Evolutionary conservation across 2,329 filamentous ascomycete genomes (phyloP).

Genomic region (Elsinoe perseae): DNA sequence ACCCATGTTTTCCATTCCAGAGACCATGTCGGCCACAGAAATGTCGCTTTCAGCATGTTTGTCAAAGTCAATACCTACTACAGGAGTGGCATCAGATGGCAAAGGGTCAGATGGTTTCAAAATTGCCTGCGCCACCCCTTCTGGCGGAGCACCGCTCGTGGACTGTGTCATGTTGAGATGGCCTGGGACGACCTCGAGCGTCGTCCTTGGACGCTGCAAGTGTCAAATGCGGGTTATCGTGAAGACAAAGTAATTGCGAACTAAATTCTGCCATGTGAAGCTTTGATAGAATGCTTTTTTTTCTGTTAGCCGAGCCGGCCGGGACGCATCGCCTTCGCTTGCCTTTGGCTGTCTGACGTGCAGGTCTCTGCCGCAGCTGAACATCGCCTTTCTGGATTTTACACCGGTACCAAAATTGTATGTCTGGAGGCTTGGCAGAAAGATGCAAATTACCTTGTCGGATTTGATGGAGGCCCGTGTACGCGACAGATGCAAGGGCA

Average conservation of each 20-base stretch:
- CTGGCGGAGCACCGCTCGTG: conserved; percentile 35
- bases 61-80: conserved; percentile 90
- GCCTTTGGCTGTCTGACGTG: neutral
- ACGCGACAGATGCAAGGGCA: neutral
- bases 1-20: conserved; percentile 78
- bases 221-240: neutral
- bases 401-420: neutral
- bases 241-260: neutral
- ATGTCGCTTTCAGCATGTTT: conserved; percentile 64
- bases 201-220: neutral
- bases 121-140: conserved; percentile 63
- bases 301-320: neutral
- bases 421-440: neutral
- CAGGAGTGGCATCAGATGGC: conserved; percentile 67
- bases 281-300: neutral
- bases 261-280: neutral
- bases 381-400: neutral
- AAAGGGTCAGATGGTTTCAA: conserved; percentile 76
- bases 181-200: neutral
- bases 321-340: neutral
- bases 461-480: neutral
- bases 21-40: conserved; percentile 75
- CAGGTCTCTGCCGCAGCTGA: neutral
- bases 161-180: neutral
- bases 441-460: neutral